Base-by-base conservation (phyloP, 441 rosid genomes). In the Populus hybrid region DNA sequence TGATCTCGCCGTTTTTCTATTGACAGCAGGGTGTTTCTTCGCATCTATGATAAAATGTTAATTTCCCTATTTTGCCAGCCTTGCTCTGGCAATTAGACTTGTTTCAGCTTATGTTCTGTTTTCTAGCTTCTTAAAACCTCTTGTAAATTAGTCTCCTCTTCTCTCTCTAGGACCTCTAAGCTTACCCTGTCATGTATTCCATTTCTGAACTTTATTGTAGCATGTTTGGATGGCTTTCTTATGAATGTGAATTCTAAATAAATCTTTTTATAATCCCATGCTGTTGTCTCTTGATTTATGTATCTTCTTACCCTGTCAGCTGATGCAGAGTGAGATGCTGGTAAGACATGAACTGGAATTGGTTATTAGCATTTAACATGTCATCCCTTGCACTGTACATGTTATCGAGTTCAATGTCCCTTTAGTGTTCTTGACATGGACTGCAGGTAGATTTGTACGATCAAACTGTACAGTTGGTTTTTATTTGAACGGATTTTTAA, bases 21-120 rank as follows among this genome's bases (percentile, higher is more conserved):
- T 73, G 78, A 40, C 67, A 81, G 79, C 57, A 42, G 73, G 38
- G 64, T 59, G 9, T 73, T 76, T 67, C 38, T n/a, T 64, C 59
- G 36, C 14, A 1, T 21, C 64, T 28, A 3, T 54, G 79, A 77
- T 73, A 57, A 65, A 40, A 20, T 65, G 26, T 38, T 12, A 46
- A 11, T 61, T 68, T 57, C 76, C 24, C 34, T 11, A 12, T 14
- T 67, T 50, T 50, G 57, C 42, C 21, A 23, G 11, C 72, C 50
- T 64, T 70, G 21, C n/a, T 28, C 69, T 76, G 59, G 77, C 26
- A 42, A 64, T n/a, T 70, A n/a, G 57, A 67, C 69, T 74, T 70
- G n/a, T 35, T n/a, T 46, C 64, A 18, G 8, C 32, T 8, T 28
- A 38, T 26, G 74, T 14, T 54, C 34, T 8, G 46, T n/a, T 34